A percentile compares a stretch with the other conserved stretches of the same genome.
Evolutionary conservation across 2,329 filamentous ascomycete species (phyloP).

Genomic region (Aureobasidium sp.): DNA sequence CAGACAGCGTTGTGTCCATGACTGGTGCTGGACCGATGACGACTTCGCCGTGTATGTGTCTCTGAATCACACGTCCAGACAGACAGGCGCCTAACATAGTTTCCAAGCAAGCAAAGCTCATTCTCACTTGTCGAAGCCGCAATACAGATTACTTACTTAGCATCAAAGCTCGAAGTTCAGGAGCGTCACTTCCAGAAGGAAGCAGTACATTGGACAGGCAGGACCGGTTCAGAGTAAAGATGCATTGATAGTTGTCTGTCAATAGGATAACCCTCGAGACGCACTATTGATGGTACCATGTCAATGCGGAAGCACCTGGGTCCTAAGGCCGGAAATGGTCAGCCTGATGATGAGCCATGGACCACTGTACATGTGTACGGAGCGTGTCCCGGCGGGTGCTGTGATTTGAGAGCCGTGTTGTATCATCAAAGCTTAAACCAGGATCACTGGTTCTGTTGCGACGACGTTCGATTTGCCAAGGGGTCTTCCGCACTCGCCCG

Average conservation of each 20-base stretch:
- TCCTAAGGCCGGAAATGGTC: neutral
- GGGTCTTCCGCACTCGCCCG: neutral
- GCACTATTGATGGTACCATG: neutral
- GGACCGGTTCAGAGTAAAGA: neutral
- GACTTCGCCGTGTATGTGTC: neutral
- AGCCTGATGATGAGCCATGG: neutral
- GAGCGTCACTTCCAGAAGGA: neutral
- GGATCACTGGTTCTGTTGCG: neutral
- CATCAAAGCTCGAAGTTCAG: neutral
- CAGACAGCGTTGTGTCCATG: neutral
- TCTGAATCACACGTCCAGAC: neutral
- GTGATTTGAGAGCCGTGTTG: neutral
- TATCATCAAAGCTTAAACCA: neutral
- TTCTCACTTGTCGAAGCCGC: neutral
- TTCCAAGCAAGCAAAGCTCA: constrained; percentile 9
- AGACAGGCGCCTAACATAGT: constrained; percentile 4
- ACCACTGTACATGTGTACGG: neutral
- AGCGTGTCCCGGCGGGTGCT: neutral
- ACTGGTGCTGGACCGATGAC: neutral
- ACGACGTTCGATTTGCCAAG: neutral
- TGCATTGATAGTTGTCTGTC: neutral
- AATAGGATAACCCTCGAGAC: too few species aligned
- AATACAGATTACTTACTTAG: neutral
- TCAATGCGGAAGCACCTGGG: too few species aligned
- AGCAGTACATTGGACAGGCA: too few species aligned